A percentile compares a stretch with the other conserved stretches of the same genome.
These are phyloP conservation scores for Cytidiella melzeri DNA, from an alignment of 768 basidiomycete species.

Conservation along the genomic window DNA sequence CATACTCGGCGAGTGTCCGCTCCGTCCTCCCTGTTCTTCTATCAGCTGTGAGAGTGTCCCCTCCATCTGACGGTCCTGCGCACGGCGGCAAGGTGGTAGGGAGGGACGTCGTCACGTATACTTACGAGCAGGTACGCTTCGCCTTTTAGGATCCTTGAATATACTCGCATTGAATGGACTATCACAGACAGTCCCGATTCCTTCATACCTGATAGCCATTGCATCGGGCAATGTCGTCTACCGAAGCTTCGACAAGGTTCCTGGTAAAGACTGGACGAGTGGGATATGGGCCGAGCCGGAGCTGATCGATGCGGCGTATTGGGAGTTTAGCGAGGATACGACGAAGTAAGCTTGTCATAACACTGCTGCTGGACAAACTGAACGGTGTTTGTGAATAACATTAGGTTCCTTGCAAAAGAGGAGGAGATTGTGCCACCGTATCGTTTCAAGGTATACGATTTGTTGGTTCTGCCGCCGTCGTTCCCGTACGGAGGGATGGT, in stretches of 20 bases:
- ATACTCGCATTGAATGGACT: not conserved
- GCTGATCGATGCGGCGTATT: constrained; percentile 65
- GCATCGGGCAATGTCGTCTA: constrained; percentile 82
- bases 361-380: not conserved
- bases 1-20: constrained; percentile 74
- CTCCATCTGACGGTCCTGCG: constrained; percentile 59
- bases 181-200: constrained; percentile 72
- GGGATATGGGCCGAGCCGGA: constrained; percentile 93
- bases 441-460: constrained; percentile 81
- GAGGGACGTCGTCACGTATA: constrained; percentile 66
- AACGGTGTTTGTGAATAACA: not conserved
- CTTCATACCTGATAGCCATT: constrained; percentile 89
- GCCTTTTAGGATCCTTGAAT: not conserved
- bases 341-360: constrained; percentile 43
- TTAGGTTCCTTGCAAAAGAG: constrained; percentile 69
- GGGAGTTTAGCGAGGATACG: constrained; percentile 89
- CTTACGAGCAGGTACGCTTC: constrained; percentile 63
- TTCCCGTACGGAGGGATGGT: constrained; percentile 95
- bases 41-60: constrained; percentile 76
- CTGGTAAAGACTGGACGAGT: constrained; percentile 68
- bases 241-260: constrained; percentile 49
- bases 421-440: constrained; percentile 75
- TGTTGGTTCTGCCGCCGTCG: constrained; percentile 82
- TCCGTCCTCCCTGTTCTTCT: constrained; percentile 83
- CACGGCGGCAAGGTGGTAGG: constrained; percentile 75